Conservation (phyloP, 345 rosid species). For the Pelargonium nanum region DNA sequence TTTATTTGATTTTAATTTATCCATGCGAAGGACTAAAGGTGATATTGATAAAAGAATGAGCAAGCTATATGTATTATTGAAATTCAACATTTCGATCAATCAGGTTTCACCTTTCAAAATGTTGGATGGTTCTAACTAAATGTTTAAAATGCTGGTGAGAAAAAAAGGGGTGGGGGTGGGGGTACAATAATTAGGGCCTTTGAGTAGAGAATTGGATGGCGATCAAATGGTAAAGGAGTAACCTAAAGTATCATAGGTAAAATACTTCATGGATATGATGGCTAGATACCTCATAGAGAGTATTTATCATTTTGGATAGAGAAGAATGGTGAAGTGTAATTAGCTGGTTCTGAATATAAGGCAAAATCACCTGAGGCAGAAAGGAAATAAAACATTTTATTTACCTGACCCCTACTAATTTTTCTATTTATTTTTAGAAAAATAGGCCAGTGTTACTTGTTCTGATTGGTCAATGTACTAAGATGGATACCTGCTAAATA, state of each 20-base stretch:
- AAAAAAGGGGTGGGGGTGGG: not conserved
- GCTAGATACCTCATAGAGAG: not conserved
- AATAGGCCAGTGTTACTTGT: not conserved
- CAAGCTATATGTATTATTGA: not conserved
- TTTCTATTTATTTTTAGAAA: no score
- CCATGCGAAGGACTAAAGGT: not conserved
- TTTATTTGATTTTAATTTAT: not conserved
- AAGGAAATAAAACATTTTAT: no score
- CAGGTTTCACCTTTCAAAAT: no score
- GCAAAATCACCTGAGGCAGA: no score
- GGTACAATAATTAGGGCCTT: not conserved
- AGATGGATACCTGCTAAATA: not conserved
- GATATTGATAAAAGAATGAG: not conserved
- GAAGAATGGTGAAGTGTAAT: not conserved
- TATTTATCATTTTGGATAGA: not conserved
- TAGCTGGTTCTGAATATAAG: not conserved
- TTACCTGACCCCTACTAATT: no score
- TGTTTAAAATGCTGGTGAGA: not conserved
- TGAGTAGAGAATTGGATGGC: not conserved
- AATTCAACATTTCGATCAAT: no score
- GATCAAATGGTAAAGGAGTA: not conserved
- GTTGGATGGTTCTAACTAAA: not conserved
- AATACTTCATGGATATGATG: not conserved
- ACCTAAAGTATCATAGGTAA: not conserved
- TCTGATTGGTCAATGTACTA: not conserved